Evolutionary conservation across 1,284 basidiomycete species (phyloP).

Genomic region (Xerocomus tenax): DNA sequence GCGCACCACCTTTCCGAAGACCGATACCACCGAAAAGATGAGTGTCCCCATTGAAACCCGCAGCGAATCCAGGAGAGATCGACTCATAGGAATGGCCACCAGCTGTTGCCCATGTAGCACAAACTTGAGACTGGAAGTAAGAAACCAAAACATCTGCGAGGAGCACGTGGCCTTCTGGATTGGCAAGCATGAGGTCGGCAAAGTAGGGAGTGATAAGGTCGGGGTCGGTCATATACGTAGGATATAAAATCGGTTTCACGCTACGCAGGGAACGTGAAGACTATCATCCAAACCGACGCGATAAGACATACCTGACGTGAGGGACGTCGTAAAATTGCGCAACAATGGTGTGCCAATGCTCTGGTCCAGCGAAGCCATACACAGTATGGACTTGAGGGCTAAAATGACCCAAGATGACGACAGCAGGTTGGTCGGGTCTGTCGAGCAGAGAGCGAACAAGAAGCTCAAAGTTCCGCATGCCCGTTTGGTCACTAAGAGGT

Average conservation of each 20-base stretch:
- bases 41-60: constrained; percentile 33
- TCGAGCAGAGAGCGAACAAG: constrained; percentile 84
- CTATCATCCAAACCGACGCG: not conserved
- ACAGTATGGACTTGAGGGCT: constrained; percentile 71
- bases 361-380: constrained; percentile 79
- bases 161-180: constrained; percentile 69
- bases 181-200: constrained; percentile 78
- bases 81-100: constrained; percentile 59
- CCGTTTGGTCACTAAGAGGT: constrained; percentile 51
- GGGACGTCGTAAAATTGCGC: constrained; percentile 95
- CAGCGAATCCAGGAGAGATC: constrained; percentile 38
- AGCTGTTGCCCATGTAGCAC: constrained; percentile 72
- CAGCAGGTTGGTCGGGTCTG: constrained; percentile 79
- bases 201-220: constrained; percentile 65
- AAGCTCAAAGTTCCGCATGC: constrained; percentile 80
- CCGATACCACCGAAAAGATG: constrained; percentile 69
- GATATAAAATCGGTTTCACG: constrained; percentile 74
- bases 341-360: constrained; percentile 79
- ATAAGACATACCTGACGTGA: constrained; percentile 56
- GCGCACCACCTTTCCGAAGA: constrained; percentile 49
- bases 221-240: constrained; percentile 72
- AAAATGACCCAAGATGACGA: constrained; percentile 88
- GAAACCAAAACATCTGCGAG: constrained; percentile 78
- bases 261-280: constrained; percentile 32
- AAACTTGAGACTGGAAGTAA: constrained; percentile 83